Evolutionary conservation across 2,329 filamentous ascomycete genomes (phyloP), one percentile per base, ranked within the genome.

Genomic region (Aciculosporium take): DNA sequence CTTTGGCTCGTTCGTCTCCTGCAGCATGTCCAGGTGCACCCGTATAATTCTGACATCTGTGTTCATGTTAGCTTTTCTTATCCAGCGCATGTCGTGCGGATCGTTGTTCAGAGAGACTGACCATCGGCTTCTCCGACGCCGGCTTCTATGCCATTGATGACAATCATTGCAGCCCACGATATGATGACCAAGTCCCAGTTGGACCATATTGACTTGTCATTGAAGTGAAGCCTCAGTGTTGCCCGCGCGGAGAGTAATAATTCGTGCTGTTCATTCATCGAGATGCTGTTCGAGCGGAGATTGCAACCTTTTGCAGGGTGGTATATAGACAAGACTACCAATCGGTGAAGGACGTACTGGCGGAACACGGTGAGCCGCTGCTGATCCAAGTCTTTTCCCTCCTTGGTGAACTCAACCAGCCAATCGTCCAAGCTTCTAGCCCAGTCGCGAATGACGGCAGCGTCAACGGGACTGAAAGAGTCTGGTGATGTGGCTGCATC

Each of bases 111-210:
- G 10, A 13, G 10, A 5, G 15, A 35, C 49, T 49, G 47, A 62
- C 60, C 60, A 21, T 62, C 59, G 2, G 52, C 45, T 39, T 66
- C 61, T 0, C 60, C 60, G 8, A 60, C 57, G 0, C 62, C 62
- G 1, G 59, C 61, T 43, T 65, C 59, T 3, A 64, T 2, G 57
- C 63, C 44, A 32, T 65, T 62, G 1, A 66, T 48, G 1, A 66
- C 61, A n/a, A 66, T 61, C 7, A 66, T 48, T 2, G 63, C 62
- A 5, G 63, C 63, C 63, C 62, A 65, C 0, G 63, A 64, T 39
- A 66, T 66, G 47, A 66, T 61, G 17, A 65, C 56, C 1, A 66
- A 49, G 32, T 66, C 63, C 57, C 60, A 66, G 34, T 66, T 66
- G 4, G 61, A 57, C 63, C 63, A 66, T 41, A 66, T 66, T 1